Percentiles rank a stretch among this genome's conserved stretches.
Conservation (phyloP, 768 basidiomycete genomes). For the Dendrothele bispora region DNA sequence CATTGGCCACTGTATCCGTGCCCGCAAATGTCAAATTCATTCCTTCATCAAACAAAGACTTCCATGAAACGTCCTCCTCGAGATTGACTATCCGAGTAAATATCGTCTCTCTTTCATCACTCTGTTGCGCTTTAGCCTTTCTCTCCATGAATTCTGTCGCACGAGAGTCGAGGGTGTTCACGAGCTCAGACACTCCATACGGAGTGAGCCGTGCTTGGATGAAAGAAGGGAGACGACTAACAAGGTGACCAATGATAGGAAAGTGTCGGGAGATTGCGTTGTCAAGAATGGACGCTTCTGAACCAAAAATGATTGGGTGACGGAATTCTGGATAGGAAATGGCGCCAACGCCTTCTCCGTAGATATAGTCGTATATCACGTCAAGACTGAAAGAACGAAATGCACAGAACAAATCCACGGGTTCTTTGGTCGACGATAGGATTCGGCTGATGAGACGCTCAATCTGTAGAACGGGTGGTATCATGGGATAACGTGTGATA, state of each 20-base stretch:
- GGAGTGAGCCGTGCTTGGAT: background rate
- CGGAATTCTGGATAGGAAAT: conserved; percentile 10
- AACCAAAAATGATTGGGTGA: conserved; percentile 8
- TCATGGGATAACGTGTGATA: background rate
- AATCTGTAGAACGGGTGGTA: conserved; percentile 8
- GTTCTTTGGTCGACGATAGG: background rate
- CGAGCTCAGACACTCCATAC: background rate
- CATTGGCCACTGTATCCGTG: conserved; percentile 29
- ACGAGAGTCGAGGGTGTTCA: background rate
- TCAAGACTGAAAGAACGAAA: conserved; percentile 16
- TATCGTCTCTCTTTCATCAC: conserved; percentile 5
- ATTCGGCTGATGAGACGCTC: conserved; percentile 4
- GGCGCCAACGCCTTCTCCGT: conserved; percentile 10
- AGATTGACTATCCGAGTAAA: conserved; percentile 5
- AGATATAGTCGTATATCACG: conserved; percentile 17
- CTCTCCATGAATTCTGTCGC: too few relatives aligned
- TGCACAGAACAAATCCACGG: conserved; percentile 11
- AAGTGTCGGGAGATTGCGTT: background rate
- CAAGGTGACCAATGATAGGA: background rate
- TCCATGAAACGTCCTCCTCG: background rate
- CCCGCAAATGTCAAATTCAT: background rate
- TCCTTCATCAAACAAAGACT: conserved; percentile 5
- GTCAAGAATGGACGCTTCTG: background rate
- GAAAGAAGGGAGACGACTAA: background rate
- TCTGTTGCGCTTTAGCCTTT: too few relatives aligned